Evolutionary conservation across 768 basidiomycete genomes (phyloP).

Genomic region (Naganishia antarctica): DNA sequence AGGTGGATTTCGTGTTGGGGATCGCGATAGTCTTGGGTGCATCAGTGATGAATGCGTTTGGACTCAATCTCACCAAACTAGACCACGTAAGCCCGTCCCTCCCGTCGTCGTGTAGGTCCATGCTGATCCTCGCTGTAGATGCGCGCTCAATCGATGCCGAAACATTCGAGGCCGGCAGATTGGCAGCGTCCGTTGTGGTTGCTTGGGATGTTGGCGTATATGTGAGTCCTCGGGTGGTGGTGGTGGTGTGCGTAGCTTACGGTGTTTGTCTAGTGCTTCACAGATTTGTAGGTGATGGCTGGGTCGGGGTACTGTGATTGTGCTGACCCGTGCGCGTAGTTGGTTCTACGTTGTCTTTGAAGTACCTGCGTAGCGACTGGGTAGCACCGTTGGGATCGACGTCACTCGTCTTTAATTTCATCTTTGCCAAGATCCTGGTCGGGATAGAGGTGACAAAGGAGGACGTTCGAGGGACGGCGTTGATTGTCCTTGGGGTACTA

Average conservation of each 20-base stretch:
- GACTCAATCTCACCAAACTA: slow-evolving; percentile 89
- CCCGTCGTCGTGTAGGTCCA: background rate
- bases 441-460: slow-evolving; percentile 46
- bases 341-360: slow-evolving; percentile 39
- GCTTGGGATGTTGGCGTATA: slow-evolving; percentile 85
- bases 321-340: too few species aligned
- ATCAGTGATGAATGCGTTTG: slow-evolving; percentile 56
- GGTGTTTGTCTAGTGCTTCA: slow-evolving; percentile 29
- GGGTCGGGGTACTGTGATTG: too few species aligned
- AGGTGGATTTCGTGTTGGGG: slow-evolving; percentile 49
- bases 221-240: slow-evolving; percentile 64
- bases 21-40: slow-evolving; percentile 77
- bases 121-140: slow-evolving; percentile 52
- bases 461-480: slow-evolving; percentile 44
- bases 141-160: slow-evolving; percentile 69
- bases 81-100: slow-evolving; percentile 63
- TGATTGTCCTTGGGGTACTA: slow-evolving; percentile 47
- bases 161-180: slow-evolving; percentile 65
- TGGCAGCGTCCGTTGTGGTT: slow-evolving; percentile 84
- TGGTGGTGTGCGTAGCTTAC: too few species aligned
- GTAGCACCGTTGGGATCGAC: slow-evolving; percentile 92
- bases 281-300: slow-evolving; percentile 64
- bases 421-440: slow-evolving; percentile 64
- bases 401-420: slow-evolving; percentile 90
- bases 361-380: slow-evolving; percentile 61